Conservation (phyloP, 1,284 basidiomycete species). For the Trichosporon inkin region DNA sequence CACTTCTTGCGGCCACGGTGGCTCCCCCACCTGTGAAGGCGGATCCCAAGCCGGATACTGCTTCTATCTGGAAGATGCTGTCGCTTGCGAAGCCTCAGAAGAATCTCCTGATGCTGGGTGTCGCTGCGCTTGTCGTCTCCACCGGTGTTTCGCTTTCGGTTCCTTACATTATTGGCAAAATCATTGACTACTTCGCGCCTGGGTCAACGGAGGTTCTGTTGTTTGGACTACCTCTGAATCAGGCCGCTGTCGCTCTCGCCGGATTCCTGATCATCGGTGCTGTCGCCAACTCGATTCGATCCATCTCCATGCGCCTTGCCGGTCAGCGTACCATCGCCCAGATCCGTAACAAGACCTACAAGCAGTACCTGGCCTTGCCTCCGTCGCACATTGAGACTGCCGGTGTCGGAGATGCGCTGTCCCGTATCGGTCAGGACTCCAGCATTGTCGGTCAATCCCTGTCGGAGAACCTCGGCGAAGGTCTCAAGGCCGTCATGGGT, state of each 20-base stretch:
- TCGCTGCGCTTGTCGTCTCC: slow-evolving; percentile 37
- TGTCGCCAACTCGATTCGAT: slow-evolving; percentile 42
- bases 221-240: slow-evolving; percentile 44
- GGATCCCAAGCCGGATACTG: slow-evolving; percentile 35
- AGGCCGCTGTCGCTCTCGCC: slow-evolving; percentile 36
- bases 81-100: slow-evolving; percentile 46
- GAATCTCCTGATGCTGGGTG: slow-evolving; percentile 38
- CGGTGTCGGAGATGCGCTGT: slow-evolving; percentile 48
- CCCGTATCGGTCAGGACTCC: slow-evolving; percentile 47
- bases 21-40: slow-evolving; percentile 5
- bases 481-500: slow-evolving; percentile 46
- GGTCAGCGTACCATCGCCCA: slow-evolving; percentile 46
- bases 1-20: slow-evolving; percentile 1
- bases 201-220: slow-evolving; percentile 41
- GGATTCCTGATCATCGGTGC: slow-evolving; percentile 40
- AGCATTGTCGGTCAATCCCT: slow-evolving; percentile 46
- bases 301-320: slow-evolving; percentile 42
- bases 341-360: slow-evolving; percentile 48
- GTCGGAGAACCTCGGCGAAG: slow-evolving; percentile 47
- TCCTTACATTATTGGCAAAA: slow-evolving; percentile 46
- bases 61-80: slow-evolving; percentile 41
- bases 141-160: slow-evolving; percentile 44
- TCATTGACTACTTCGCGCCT: slow-evolving; percentile 49
- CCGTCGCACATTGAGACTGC: slow-evolving; percentile 47
- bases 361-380: slow-evolving; percentile 44